Base-by-base conservation (phyloP, 352 stramenopile species). In the Lagenidium giganteum region DNA sequence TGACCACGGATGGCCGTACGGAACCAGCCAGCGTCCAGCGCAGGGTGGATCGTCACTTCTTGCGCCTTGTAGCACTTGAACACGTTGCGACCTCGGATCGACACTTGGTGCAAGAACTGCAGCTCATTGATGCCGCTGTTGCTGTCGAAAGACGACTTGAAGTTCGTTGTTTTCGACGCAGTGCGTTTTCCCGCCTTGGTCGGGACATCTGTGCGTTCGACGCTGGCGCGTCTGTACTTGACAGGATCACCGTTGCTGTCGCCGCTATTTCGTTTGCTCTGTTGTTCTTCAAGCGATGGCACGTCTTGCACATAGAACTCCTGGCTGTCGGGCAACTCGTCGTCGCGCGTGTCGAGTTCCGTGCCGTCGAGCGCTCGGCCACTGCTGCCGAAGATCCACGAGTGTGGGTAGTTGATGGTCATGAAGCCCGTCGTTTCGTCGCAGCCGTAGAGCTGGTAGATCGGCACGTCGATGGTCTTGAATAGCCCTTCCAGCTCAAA, bases 401-500 rank as follows among this genome's bases (percentile, higher is more conserved):
- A 57, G 42, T 87, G 67, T 2, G 78, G 73, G 41, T 68, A 88
- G 46, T 88, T 93, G 37, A 90, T 67, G 2, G 75, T 50, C 2
- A 70, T 70, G 22, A 93, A 87, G 22, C 81, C 81, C 16, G 57
- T 77, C 8, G 75, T 82, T 43, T 89, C 78, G 13, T 72, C 49
- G 5, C 64, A 75, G 3, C 81, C 81, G 41, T 80, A 84, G 11
- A 88, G 57, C 48, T 87, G 76, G 47, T 89, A 93, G 24, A 93
- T 82, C 7, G 80, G 80, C 4, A 86, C 73, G 51, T 89, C 80
- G 25, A 92, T 82, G 1, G 72, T 90, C 61, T 86, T 84, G 45
- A 92, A 92, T 2, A 92, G 62, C 48, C 73, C 73, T 39, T 87
- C 74, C 4, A 88, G 73, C 48, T 89, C 77, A 27, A 90, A 90